phyloP scores from a whole-genome alignment of 345 rosid genomes.

The Camelina hispida region DNA sequence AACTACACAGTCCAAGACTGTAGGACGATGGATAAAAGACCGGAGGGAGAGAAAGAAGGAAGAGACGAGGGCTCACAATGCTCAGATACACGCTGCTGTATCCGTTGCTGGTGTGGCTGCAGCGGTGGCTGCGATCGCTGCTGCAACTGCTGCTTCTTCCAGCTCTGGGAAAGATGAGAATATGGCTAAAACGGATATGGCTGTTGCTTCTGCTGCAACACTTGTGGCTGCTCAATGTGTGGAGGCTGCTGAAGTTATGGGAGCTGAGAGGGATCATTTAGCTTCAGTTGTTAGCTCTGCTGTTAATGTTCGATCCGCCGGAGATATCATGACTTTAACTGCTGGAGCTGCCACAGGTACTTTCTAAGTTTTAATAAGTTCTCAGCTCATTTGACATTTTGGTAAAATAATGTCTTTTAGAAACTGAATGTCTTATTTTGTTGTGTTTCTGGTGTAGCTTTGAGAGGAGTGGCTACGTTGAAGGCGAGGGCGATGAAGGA shows the following conservation, averaged over 20 bases:
- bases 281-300: conserved; percentile 85
- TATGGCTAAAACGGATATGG: conserved; percentile 77
- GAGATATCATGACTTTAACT: conserved; percentile 88
- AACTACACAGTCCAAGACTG: conserved; percentile 67
- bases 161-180: conserved; percentile 75
- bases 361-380: background rate
- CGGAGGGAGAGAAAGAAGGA: conserved; percentile 89
- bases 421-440: background rate
- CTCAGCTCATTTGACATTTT: background rate
- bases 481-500: conserved; percentile 86
- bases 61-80: conserved; percentile 78
- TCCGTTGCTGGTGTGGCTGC: conserved; percentile 88
- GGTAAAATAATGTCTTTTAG: background rate
- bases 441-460: conserved; percentile 51
- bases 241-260: conserved; percentile 89
- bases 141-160: conserved; percentile 73
- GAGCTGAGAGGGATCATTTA: conserved; percentile 84
- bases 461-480: conserved; percentile 87
- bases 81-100: conserved; percentile 81
- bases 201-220: conserved; percentile 88
- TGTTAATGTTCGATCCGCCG: conserved; percentile 75
- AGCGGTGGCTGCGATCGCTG: conserved; percentile 85
- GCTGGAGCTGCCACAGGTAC: conserved; percentile 93
- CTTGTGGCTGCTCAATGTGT: conserved; percentile 90
- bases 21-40: conserved; percentile 87